Evolutionary conservation across 139 green algal species (phyloP).

Genomic region (Tetraselmis striata): DNA sequence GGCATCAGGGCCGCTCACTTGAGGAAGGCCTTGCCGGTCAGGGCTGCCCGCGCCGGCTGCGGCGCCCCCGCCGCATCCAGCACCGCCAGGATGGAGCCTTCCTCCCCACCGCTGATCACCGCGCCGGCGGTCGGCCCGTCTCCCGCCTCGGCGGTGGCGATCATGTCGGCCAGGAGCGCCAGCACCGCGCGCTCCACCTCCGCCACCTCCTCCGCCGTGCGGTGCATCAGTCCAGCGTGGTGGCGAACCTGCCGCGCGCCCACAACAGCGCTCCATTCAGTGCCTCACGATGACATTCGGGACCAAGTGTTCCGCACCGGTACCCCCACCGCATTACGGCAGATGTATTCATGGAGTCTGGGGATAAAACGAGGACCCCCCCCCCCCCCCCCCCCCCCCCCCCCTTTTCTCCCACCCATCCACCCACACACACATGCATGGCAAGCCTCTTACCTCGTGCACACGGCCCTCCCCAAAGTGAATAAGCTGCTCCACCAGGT

Average conservation of each 20-base stretch:
- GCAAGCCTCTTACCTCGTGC: slow-evolving; percentile 23
- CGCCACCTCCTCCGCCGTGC: slow-evolving; percentile 21
- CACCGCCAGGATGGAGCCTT: neutral
- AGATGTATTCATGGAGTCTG: neutral
- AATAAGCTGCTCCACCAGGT: slow-evolving; percentile 41
- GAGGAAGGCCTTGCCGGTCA: neutral
- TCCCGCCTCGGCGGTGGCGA: neutral
- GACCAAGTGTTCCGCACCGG: no score
- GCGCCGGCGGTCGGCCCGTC: neutral
- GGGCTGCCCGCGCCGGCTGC: neutral
- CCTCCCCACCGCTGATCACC: neutral
- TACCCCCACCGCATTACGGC: slow-evolving; percentile 2
- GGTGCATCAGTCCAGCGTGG: slow-evolving; percentile 6
- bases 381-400: neutral
- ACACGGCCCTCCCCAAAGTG: slow-evolving; percentile 29
- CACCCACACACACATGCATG: no score
- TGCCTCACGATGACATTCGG: neutral
- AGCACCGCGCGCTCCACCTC: slow-evolving; percentile 15
- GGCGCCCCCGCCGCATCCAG: neutral
- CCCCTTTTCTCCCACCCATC: slow-evolving; percentile 5
- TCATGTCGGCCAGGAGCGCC: neutral
- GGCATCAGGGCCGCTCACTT: neutral
- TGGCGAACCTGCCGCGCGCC: neutral
- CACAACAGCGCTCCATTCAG: neutral
- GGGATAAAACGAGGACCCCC: neutral